Evolutionary conservation across 345 rosid genomes (phyloP), one percentile per base, ranked within the genome.

Genomic region (Sonneratia alba): DNA sequence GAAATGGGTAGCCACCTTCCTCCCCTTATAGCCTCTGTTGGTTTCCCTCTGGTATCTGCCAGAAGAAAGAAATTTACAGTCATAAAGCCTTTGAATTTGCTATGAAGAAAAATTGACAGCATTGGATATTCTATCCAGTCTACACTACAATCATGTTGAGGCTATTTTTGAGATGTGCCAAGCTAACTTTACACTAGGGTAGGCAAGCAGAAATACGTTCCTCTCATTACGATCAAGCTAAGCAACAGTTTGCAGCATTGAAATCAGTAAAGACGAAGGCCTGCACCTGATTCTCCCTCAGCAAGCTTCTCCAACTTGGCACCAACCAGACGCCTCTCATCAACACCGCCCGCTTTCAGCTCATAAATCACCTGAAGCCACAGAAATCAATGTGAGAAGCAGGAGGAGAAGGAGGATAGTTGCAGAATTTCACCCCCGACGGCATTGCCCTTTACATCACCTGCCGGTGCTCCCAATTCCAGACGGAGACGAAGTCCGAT

Each of bases 391-490:
- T 21, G 48, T 38, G 40, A 0, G 22, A 37, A 70, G 22, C 59
- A 53, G 57, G 0, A 27, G 48, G 3, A 36, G 32, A 18, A 18
- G 36, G 24, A 21, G 7, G 36, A 3, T 24, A 7, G 56, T 16
- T 8, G 18, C 32, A 24, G 7, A n/a, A 11, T 22, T 12, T 38
- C 42, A 49, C 36, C 62, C 1, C 36, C 64, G 34, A 7, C 73
- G 18, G n/a, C 19, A 55, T n/a, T 65, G 19, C 19, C 16, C 16
- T 51, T 6, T 2, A 40, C 37, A 12, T 45, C 61, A 88, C 97
- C 95, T 96, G 99, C 40, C 98, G 98, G 77, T 96, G 94, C 76
- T 96, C 99, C 99, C 97, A 96, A 74, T 96, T 96, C 99, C 98
- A 96, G 64, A 96, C 97, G 53, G 94, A 87, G 79, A 96, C 96